Evolutionary conservation across 2,329 filamentous ascomycete species (phyloP).

Genomic region (Neurospora crassa): DNA sequence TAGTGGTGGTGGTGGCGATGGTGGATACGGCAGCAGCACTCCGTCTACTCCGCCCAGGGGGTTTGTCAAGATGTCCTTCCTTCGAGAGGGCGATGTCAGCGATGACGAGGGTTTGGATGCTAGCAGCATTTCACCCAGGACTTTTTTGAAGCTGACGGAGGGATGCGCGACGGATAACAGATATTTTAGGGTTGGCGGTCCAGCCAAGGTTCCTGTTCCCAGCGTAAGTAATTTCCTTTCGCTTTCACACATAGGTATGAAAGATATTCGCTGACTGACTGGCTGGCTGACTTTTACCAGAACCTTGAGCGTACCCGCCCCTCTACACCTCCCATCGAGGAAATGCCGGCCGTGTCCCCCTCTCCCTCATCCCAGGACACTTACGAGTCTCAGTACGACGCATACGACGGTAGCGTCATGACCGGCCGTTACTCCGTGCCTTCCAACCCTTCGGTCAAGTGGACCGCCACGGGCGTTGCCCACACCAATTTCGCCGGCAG

Average conservation of each 20-base stretch:
- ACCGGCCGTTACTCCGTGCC: background rate
- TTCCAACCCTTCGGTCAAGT: background rate
- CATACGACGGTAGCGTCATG: background rate
- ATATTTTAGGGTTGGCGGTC: background rate
- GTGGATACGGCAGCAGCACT: background rate
- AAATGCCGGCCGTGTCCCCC: background rate
- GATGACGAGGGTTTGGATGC: background rate
- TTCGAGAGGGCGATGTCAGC: background rate
- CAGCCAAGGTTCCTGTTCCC: background rate
- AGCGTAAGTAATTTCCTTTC: background rate
- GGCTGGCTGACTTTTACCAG: background rate
- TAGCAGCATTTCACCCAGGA: background rate
- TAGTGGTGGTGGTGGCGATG: background rate
- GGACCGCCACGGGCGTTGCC: background rate
- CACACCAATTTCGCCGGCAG: background rate
- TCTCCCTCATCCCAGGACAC: background rate
- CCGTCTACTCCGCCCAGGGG: background rate
- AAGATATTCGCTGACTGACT: background rate
- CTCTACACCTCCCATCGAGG: background rate
- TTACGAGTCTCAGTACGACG: background rate
- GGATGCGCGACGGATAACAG: background rate
- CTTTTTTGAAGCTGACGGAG: background rate
- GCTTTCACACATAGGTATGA: too few species aligned
- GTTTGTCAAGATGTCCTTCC: background rate
- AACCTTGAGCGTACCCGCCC: background rate